A percentile compares a stretch with the other conserved stretches of the same genome.
These are phyloP conservation scores for Mucor sp. DNA, from an alignment of 371 early-diverging fungal genomes.

Conservation along the genomic window DNA sequence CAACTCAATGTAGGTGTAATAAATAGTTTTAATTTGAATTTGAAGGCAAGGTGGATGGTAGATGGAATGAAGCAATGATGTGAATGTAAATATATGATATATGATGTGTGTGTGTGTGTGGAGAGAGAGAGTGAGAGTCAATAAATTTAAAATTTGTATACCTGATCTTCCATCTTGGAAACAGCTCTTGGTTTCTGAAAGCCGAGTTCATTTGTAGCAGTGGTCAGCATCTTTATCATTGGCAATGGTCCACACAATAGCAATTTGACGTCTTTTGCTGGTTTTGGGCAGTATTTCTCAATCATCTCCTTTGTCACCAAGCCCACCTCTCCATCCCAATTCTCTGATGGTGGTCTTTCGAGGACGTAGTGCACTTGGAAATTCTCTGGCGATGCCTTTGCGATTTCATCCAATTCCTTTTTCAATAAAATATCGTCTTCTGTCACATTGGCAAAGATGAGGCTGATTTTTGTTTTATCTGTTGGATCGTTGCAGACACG, in stretches of 20 bases:
- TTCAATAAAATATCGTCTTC: conserved; percentile 85
- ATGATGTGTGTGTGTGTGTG: not conserved
- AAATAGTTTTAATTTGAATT: not conserved
- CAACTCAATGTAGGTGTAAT: not conserved
- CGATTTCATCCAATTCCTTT: conserved; percentile 78
- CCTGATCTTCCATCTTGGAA: conserved; percentile 85
- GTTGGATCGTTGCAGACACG: conserved; percentile 77
- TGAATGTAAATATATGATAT: not conserved
- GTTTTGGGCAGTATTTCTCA: conserved; percentile 65
- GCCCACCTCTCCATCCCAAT: conserved; percentile 85
- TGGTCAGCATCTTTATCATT: conserved; percentile 78
- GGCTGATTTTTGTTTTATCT: conserved; percentile 74
- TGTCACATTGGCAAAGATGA: conserved; percentile 90
- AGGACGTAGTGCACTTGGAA: conserved; percentile 84
- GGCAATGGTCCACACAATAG: conserved; percentile 88
- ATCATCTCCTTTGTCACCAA: conserved; percentile 82
- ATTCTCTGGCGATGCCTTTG: conserved; percentile 72
- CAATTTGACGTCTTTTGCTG: conserved; percentile 80
- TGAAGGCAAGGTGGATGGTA: not conserved
- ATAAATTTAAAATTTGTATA: conserved; percentile 92
- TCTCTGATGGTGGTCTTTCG: conserved; percentile 68
- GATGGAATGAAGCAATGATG: not conserved
- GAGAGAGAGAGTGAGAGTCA: not conserved
- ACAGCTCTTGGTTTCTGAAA: conserved; percentile 77
- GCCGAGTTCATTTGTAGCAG: conserved; percentile 65